These are phyloP conservation scores for Colletotrichum sp. DNA, from an alignment of 2,329 filamentous ascomycete species.

Conservation along the genomic window DNA sequence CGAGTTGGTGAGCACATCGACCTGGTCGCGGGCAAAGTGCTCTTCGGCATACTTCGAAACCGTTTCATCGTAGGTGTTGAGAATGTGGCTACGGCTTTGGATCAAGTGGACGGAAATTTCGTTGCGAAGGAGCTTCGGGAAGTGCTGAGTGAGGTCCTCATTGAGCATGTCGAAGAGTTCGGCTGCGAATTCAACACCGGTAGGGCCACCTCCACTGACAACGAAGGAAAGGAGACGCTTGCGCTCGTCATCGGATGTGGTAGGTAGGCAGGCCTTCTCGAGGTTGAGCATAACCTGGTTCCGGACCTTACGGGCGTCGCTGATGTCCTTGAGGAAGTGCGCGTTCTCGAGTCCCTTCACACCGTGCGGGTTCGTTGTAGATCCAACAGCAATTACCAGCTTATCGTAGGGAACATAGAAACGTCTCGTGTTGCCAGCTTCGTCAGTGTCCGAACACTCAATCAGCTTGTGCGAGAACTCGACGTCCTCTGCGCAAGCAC, in stretches of 20 bases:
- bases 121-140: conserved; percentile 90
- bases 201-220: conserved; percentile 93
- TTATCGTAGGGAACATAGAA: conserved; percentile 99
- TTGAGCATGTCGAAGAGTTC: conserved; percentile 96
- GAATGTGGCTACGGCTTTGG: conserved; percentile 90
- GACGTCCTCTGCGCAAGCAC: conserved; percentile 84
- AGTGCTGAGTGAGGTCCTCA: conserved; percentile 84
- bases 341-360: conserved; percentile 94
- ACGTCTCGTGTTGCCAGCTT: conserved; percentile 71
- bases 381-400: conserved; percentile 89
- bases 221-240: conserved; percentile 91
- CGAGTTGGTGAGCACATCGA: conserved; percentile 91
- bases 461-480: conserved; percentile 92
- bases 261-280: conserved; percentile 90
- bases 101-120: conserved; percentile 98
- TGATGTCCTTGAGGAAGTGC: conserved; percentile 93
- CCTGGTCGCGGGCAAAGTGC: conserved; percentile 87
- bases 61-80: conserved; percentile 98
- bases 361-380: conserved; percentile 91
- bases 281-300: conserved; percentile 90
- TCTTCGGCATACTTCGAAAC: conserved; percentile 92
- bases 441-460: conserved; percentile 78
- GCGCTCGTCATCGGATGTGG: conserved; percentile 86
- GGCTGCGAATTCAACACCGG: conserved; percentile 96
- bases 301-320: conserved; percentile 87